Evolutionary conservation across 2,329 filamentous ascomycete genomes (phyloP), one percentile per base, ranked within the genome.

Genomic region (Talaromyces sp.): DNA sequence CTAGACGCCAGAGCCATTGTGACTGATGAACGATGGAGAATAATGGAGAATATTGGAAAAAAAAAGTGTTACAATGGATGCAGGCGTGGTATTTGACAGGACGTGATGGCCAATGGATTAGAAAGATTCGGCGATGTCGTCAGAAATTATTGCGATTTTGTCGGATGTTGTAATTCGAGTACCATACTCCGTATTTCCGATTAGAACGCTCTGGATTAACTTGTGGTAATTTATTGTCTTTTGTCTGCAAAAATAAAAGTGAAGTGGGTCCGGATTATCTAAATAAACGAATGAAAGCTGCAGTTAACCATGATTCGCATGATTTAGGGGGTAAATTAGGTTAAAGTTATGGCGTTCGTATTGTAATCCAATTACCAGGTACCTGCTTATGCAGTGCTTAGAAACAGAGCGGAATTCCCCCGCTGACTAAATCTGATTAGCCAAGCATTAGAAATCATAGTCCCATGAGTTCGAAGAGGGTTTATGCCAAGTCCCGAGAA

Each of bases 371-470:
- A 19, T 54, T 54, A 34, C 51, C 29, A 34, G 51, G 51, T 4
- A 34, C 51, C 8, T 31, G 49, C 27, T 53, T n/a, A 25, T 19
- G 5, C 10, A 49, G 22, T 49, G 47, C 47, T 51, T 51, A 29
- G 22, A 51, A 54, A 53, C 2, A 34, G 31, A 6, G 31, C 53
- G 53, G 53, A 56, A 56, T 56, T 38, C n/a, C 29, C n/a, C 53
- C 53, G 53, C 49, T n/a, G 49, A 11, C 27, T n/a, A 31, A 53
- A 29, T 53, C 10, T 34, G 29, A 19, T 56, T 56, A 34, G 4
- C n/a, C 29, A 56, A 56, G 51, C 29, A 56, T 56, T 56, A 56
- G 49, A 29, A 53, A 53, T 53, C 49, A 53, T 25, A 22, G 3
- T 22, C 43, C 45, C 3, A 15, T n/a, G 38, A 15, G 5, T 45